Evolutionary conservation across 2,329 filamentous ascomycete genomes (phyloP).

Genomic region (Colletotrichum cereale): DNA sequence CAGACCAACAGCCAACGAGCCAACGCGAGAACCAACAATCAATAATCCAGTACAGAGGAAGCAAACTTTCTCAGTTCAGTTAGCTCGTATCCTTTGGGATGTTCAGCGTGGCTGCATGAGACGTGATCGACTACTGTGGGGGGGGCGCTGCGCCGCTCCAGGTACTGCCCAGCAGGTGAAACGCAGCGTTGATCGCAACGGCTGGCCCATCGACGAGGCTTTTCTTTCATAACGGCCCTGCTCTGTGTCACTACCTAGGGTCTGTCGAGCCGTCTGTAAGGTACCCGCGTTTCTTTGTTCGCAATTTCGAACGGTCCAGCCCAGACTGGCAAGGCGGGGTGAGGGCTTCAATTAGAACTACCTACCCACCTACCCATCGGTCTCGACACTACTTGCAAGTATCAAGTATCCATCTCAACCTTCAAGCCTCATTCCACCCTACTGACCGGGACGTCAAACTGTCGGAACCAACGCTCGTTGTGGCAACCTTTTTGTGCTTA

Average conservation of each 20-base stretch:
- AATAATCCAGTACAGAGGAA: neutral
- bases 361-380: neutral
- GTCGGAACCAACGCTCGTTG: neutral
- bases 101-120: slow-evolving; percentile 10
- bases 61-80: slow-evolving; percentile 11
- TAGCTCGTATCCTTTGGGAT: slow-evolving; percentile 4
- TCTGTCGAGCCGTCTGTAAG: neutral
- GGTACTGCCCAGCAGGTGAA: slow-evolving; percentile 20
- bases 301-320: slow-evolving; percentile 3
- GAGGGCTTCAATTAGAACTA: slow-evolving; percentile 4
- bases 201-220: slow-evolving; percentile 7
- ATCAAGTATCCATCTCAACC: slow-evolving; percentile 13
- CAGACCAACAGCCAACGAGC: slow-evolving; percentile 13
- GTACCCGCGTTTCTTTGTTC: slow-evolving; percentile 24
- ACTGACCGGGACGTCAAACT: neutral
- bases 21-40: slow-evolving; percentile 3
- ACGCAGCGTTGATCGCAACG: slow-evolving; percentile 28
- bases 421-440: neutral
- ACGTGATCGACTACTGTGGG: slow-evolving; percentile 21
- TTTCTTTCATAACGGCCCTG: slow-evolving; percentile 26
- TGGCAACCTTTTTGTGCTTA: neutral
- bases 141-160: slow-evolving; percentile 28
- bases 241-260: slow-evolving; percentile 1
- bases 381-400: neutral
- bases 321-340: neutral